Evolutionary conservation across 192 early-diverging fungal species (phyloP).

Genomic region (Coemansia sp.): DNA sequence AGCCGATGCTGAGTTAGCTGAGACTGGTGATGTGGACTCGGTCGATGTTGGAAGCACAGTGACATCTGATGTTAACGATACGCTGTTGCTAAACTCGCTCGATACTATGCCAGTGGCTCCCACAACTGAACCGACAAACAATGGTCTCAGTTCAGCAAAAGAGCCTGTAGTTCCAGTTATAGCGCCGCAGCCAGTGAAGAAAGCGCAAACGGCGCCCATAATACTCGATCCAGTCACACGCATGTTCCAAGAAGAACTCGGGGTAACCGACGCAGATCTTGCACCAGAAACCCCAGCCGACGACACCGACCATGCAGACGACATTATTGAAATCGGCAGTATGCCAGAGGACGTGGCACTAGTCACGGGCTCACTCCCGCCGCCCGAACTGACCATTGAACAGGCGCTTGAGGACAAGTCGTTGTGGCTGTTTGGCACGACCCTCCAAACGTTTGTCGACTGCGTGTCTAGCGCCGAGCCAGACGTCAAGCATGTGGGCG

Average conservation of each 20-base stretch:
- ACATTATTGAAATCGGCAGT: neutral
- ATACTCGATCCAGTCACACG: slow-evolving; percentile 25
- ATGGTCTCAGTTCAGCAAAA: neutral
- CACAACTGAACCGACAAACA: neutral
- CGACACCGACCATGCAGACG: neutral
- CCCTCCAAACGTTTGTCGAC: slow-evolving; percentile 21
- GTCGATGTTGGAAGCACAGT: neutral
- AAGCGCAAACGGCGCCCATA: neutral
- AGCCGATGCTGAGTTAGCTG: neutral
- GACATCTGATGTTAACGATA: neutral
- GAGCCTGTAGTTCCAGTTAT: neutral
- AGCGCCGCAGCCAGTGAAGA: neutral
- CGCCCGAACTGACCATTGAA: slow-evolving; percentile 3
- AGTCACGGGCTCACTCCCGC: neutral
- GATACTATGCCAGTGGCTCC: neutral
- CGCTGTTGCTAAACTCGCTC: neutral
- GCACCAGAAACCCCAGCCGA: neutral
- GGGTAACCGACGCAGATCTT: neutral
- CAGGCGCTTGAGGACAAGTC: slow-evolving; percentile 47
- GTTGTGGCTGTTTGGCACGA: slow-evolving; percentile 59
- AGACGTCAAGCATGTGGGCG: slow-evolving; percentile 18
- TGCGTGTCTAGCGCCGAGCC: neutral
- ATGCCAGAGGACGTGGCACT: slow-evolving; percentile 4
- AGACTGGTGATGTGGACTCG: neutral
- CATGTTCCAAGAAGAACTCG: slow-evolving; percentile 42